These are phyloP conservation scores for Ormosia semicastrata DNA, from an alignment of 306 rosid genomes.

Conservation along the genomic window DNA sequence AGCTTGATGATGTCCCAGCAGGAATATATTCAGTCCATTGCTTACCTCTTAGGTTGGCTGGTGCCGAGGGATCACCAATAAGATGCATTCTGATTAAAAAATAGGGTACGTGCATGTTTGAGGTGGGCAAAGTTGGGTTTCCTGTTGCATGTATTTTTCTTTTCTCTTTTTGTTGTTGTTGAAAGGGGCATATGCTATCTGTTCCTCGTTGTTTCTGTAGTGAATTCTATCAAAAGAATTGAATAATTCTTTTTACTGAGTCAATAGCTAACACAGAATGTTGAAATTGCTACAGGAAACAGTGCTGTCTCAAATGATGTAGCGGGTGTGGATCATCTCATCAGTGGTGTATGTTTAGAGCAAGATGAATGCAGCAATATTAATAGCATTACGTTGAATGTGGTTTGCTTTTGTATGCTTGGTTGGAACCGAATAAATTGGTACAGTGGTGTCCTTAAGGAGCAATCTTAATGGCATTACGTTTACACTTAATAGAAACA, in stretches of 20 bases:
- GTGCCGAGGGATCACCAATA: conserved; percentile 93
- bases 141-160: background rate
- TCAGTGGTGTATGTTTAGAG: conserved; percentile 15
- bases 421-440: conserved; percentile 17
- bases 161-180: background rate
- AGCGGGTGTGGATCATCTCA: background rate
- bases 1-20: conserved; percentile 68
- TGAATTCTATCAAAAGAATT: background rate
- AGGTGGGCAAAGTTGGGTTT: background rate
- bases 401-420: background rate
- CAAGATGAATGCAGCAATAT: conserved; percentile 4
- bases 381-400: conserved; percentile 11
- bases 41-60: conserved; percentile 82
- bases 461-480: background rate
- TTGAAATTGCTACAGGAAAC: conserved; percentile 29
- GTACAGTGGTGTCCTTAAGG: background rate
- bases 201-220: background rate
- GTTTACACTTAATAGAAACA: background rate
- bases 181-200: conserved; percentile 27
- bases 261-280: background rate
- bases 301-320: background rate
- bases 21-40: conserved; percentile 79
- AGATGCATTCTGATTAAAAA: conserved; percentile 83
- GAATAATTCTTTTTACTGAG: background rate
- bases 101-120: conserved; percentile 1